Evolutionary conservation across 305 asterid species (phyloP).

Genomic region (Caryopteris hybrid): DNA sequence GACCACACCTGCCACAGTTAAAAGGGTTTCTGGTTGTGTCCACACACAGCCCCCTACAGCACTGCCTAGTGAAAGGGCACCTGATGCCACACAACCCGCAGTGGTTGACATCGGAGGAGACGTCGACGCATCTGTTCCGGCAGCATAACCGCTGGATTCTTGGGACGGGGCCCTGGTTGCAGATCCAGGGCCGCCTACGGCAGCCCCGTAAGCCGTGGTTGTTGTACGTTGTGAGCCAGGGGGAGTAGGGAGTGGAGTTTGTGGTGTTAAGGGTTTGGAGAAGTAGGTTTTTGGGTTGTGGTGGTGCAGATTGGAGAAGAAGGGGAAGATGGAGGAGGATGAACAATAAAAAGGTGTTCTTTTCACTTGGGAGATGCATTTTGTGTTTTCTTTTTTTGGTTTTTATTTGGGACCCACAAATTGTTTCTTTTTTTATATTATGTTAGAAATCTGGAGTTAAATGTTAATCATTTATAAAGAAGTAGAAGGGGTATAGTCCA

Average conservation of each 20-base stretch:
- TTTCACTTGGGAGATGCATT: conserved; percentile 12
- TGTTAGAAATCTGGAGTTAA: background rate
- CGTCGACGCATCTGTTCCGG: conserved; percentile 56
- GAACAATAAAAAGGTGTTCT: background rate
- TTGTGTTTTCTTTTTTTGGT: too few species aligned
- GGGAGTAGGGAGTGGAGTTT: conserved; percentile 29
- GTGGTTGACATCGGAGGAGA: conserved; percentile 44
- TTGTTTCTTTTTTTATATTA: background rate
- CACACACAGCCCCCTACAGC: conserved; percentile 55
- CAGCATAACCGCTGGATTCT: conserved; percentile 39
- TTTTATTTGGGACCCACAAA: background rate
- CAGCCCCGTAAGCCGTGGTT: conserved; percentile 47
- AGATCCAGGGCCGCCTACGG: conserved; percentile 58
- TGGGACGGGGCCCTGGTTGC: conserved; percentile 25
- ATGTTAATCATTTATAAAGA: conserved; percentile 3
- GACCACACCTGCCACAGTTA: conserved; percentile 60
- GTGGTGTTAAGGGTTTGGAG: background rate
- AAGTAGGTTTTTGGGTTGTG: background rate
- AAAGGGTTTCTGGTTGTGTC: conserved; percentile 43
- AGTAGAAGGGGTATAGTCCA: background rate
- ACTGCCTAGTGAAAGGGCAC: conserved; percentile 66
- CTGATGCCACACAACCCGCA: conserved; percentile 67
- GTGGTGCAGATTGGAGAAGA: background rate
- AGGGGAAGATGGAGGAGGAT: background rate
- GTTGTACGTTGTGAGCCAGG: conserved; percentile 27